Conservation (phyloP, 2,329 filamentous ascomycete genomes). For the Clathrospora elynae region DNA sequence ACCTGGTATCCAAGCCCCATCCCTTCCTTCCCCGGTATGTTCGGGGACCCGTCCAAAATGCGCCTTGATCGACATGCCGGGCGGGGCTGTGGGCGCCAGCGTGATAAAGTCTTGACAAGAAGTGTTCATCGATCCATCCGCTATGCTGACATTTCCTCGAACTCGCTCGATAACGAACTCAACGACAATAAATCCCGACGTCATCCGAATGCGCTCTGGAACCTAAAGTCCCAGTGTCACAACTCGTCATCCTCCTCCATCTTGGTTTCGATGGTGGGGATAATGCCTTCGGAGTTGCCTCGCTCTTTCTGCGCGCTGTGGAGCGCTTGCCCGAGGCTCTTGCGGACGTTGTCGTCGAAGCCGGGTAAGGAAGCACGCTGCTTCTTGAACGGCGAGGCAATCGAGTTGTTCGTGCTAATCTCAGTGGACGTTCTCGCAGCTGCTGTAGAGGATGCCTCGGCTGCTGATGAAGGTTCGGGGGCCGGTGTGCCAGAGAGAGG, state of each 20-base stretch:
- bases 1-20: slow-evolving; percentile 4
- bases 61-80: slow-evolving; percentile 19
- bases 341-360: slow-evolving; percentile 51
- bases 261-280: slow-evolving; percentile 38
- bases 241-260: slow-evolving; percentile 54
- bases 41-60: slow-evolving; percentile 10
- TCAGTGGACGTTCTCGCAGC: slow-evolving; percentile 44
- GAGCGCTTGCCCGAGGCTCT: slow-evolving; percentile 43
- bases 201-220: slow-evolving; percentile 34
- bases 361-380: slow-evolving; percentile 67
- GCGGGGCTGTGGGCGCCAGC: slow-evolving; percentile 11
- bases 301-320: slow-evolving; percentile 41
- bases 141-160: no score
- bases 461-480: slow-evolving; percentile 18
- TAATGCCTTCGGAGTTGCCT: slow-evolving; percentile 40
- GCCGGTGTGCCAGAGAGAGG: slow-evolving; percentile 35
- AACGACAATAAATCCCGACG: slow-evolving; percentile 1
- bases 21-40: background rate
- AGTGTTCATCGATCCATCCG: no score
- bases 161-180: no score
- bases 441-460: slow-evolving; percentile 37
- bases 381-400: slow-evolving; percentile 78
- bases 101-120: slow-evolving; percentile 17
- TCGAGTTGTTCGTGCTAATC: slow-evolving; percentile 54
- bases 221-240: slow-evolving; percentile 41